A percentile compares a stretch with the other conserved stretches of the same genome.
Evolutionary conservation across 495 filamentous ascomycete species (phyloP).

Genomic region (Annulohypoxylon stygium): DNA sequence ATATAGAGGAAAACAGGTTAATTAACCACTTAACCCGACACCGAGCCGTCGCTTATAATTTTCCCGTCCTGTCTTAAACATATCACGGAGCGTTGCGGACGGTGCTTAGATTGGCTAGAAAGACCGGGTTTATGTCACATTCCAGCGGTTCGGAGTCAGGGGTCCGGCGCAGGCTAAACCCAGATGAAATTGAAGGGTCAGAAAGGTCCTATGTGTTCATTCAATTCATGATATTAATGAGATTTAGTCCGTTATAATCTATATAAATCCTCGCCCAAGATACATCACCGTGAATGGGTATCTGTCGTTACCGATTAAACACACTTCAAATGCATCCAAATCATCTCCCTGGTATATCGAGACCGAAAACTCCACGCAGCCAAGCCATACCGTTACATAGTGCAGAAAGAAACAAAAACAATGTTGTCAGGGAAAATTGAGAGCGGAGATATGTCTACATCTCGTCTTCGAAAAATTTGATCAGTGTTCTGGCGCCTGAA

Average conservation of each 20-base stretch:
- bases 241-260: slow-evolving; percentile 1
- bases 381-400: slow-evolving; percentile 2
- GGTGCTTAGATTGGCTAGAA: slow-evolving; percentile 25
- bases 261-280: slow-evolving; percentile 6
- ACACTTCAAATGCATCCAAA: slow-evolving; percentile 26
- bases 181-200: slow-evolving; percentile 30
- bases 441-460: slow-evolving; percentile 44
- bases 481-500: slow-evolving; percentile 77
- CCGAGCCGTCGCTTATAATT: slow-evolving; percentile 26
- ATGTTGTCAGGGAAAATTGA: not conserved
- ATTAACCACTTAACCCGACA: slow-evolving; percentile 22
- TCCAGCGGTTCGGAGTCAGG: slow-evolving; percentile 15
- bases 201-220: too few relatives aligned
- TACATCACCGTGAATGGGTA: slow-evolving; percentile 37
- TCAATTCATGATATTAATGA: not conserved
- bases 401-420: slow-evolving; percentile 10
- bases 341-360: slow-evolving; percentile 35
- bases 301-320: slow-evolving; percentile 30
- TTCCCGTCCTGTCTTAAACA: slow-evolving; percentile 1
- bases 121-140: slow-evolving; percentile 21
- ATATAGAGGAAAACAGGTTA: slow-evolving; percentile 3
- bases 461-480: slow-evolving; percentile 87
- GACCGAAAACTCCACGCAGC: slow-evolving; percentile 15
- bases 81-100: slow-evolving; percentile 11
- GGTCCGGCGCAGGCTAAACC: slow-evolving; percentile 37